A percentile compares a stretch with the other conserved stretches of the same genome.
Conservation (phyloP, 805 yeast species). For the Pichia kluyveri region DNA sequence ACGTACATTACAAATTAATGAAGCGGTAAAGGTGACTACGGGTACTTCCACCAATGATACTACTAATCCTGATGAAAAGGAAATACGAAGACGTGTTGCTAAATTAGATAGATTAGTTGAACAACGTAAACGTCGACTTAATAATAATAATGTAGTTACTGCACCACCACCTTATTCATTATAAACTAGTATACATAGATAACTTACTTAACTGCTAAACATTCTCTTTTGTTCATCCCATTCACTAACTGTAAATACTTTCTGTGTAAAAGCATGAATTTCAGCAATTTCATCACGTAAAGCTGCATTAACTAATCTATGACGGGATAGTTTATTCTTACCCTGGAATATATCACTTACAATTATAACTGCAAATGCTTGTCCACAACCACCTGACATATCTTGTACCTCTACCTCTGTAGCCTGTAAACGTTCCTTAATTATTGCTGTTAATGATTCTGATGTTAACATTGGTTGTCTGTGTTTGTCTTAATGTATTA, state of each 20-base stretch:
- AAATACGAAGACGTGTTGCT: conserved; percentile 12
- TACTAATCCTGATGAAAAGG: not conserved
- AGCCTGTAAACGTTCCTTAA: conserved; percentile 52
- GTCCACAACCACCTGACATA: conserved; percentile 93
- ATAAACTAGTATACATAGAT: conserved; percentile 6
- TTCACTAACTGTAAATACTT: conserved; percentile 80
- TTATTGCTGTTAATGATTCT: conserved; percentile 36
- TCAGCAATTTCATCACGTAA: conserved; percentile 76
- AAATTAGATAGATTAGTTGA: conserved; percentile 21
- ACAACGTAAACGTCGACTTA: conserved; percentile 2
- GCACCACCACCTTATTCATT: conserved; percentile 20
- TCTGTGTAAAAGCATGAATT: conserved; percentile 95
- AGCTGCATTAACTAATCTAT: conserved; percentile 72
- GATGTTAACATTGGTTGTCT: conserved; percentile 11
- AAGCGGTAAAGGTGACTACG: not conserved
- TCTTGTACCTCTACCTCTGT: conserved; percentile 64
- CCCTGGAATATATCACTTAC: conserved; percentile 66
- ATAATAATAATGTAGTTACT: not conserved
- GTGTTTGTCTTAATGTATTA: not conserved
- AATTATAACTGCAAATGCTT: conserved; percentile 89
- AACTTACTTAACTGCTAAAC: conserved; percentile 4
- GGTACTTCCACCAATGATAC: too few species aligned
- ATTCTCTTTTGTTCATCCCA: conserved; percentile 46
- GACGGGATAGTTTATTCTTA: conserved; percentile 78
- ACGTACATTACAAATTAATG: not conserved